These are phyloP conservation scores for Alloteropsis semialata DNA, from an alignment of 176 grass and related monocot genomes.

Conservation along the genomic window DNA sequence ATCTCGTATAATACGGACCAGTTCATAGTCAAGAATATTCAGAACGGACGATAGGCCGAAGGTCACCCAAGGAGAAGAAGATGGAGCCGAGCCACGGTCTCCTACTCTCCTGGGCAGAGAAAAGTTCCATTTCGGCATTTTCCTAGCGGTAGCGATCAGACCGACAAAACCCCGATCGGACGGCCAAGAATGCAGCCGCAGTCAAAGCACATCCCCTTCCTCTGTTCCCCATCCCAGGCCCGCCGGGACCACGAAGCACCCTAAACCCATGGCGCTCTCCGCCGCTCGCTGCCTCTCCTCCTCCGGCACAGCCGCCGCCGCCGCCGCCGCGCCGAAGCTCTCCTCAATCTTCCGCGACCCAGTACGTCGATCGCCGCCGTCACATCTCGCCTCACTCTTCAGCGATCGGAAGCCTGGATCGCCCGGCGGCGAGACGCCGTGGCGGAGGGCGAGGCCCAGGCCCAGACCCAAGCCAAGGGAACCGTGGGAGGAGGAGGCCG, in stretches of 20 bases:
- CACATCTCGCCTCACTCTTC: slow-evolving; percentile 36
- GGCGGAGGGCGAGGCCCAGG: background rate
- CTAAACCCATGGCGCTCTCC: slow-evolving; percentile 36
- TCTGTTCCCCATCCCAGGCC: background rate
- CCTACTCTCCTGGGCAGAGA: too few relatives aligned
- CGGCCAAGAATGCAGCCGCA: background rate
- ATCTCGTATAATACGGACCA: too few relatives aligned
- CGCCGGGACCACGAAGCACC: background rate
- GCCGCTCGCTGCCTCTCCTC: slow-evolving; percentile 41
- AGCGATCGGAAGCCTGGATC: background rate
- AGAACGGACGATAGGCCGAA: too few relatives aligned
- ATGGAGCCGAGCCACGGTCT: too few relatives aligned
- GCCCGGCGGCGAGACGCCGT: background rate
- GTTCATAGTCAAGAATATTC: too few relatives aligned
- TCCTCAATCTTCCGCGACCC: background rate
- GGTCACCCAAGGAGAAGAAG: too few relatives aligned
- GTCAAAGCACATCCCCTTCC: background rate
- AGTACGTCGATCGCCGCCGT: background rate
- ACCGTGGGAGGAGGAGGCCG: slow-evolving; percentile 43
- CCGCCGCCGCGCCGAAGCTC: background rate
- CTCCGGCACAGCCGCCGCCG: background rate
- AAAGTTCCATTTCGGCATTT: too few relatives aligned
- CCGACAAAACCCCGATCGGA: background rate
- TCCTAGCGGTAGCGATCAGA: too few relatives aligned
- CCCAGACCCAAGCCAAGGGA: background rate